Base-by-base conservation (phyloP, 2,329 filamentous ascomycete species). In the Sporothrix brunneoviolacea region DNA sequence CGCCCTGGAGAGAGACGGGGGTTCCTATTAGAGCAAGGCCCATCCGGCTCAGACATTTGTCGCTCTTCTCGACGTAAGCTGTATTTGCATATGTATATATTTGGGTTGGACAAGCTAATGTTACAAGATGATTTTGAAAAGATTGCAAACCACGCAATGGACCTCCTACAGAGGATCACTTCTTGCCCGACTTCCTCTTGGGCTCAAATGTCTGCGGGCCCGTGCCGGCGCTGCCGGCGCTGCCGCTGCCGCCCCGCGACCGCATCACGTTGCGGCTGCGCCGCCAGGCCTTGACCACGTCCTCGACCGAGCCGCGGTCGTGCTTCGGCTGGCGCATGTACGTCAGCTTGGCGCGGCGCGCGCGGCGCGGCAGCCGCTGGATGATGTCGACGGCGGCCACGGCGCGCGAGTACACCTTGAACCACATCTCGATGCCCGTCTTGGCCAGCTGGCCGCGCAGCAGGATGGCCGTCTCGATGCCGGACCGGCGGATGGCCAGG, bases 351-450 rank as follows among this genome's bases (percentile, higher is more conserved):
- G 91, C 91, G 62, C 93, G 81, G 65, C 91, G 84, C 58, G 89
- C 88, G 67, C 89, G 81, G 84, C 90, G 93, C 63, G 80, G 77
- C 57, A 82, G 79, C 61, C 91, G 77, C 80, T 95, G 88, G 68
- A 97, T 87, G 60, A 98, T 85, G 71, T 98, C 91, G 62, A 98
- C 89, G 57, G 88, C 88, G 65, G 86, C 82, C 28, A 97, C 85
- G 64, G 88, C 86, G 54, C 91, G 91, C 64, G 82, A 88, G 74
- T 93, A 97, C 53, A 97, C 76, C 76, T 98, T 98, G 70, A 87
- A 90, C 84, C 89, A 95, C 88, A 95, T 93, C 78, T 98, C 93
- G 54, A 95, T 88, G 54, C 88, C 88, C 7, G 94, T 81, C 60
- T 87, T 81, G 58, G 88, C 91, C 60, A 98, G 72, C 64, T 94